Base-by-base conservation (phyloP, 179 eudicot genomes). In the Drosera spatulata region DNA sequence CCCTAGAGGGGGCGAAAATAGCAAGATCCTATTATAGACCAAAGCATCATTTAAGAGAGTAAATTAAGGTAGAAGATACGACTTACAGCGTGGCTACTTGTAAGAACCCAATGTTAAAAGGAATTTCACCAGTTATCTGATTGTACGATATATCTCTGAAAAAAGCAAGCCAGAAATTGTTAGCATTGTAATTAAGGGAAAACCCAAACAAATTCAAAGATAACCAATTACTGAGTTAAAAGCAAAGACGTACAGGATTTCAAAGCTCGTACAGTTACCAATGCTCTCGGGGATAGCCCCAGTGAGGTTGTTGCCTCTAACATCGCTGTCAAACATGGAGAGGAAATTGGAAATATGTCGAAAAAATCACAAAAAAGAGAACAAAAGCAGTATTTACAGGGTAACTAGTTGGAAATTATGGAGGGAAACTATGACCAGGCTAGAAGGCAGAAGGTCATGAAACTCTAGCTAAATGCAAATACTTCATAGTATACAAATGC, bases 211-310 rank as follows among this genome's bases (percentile, higher is more conserved):
- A 2, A 63, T 56, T 14, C 41, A 7, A 7, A 49, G 0, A 4
- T 8, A 46, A 6, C 9, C 4, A 4, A 8, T n/a, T 4, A 53
- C 38, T 9, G 11, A 51, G 4, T 11, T 46, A 46, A 7, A 7
- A 7, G 50, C 50, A 46, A 57, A 42, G 53, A 69, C 81, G 61
- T 67, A 83, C 88, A 83, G 69, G 62, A 83, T 83, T 68, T 83
- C 88, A 53, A 83, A 83, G 73, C 81, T 83, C 49, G 88, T 83
- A 58, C 88, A 83, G 64, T 83, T 83, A 22, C 88, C 88, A 67
- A 83, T 83, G 76, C 62, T 78, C 3, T 76, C 78, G 7, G 88
- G 88, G 43, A 83, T 83, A 15, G 81, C 62, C 8, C 88, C 88
- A 37, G 80, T 73, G 7, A 83, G 67, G 65, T 80, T 75, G 57